Conservation (phyloP, 345 rosid species). For the Pseudoturritis turrita region DNA sequence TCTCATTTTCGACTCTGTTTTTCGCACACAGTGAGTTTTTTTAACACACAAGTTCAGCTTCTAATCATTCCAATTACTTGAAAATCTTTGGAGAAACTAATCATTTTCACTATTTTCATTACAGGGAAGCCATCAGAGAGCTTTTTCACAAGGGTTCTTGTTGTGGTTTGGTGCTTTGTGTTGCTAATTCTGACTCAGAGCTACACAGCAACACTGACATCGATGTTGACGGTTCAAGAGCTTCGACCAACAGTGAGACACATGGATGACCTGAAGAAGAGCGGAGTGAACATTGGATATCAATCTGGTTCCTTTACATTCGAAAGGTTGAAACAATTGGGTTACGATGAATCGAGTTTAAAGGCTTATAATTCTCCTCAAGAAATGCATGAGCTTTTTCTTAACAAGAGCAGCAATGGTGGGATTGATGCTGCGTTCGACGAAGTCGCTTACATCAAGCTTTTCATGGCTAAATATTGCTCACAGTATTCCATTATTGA, state of each 20-base stretch:
- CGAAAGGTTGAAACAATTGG: slow-evolving; percentile 32
- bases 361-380: slow-evolving; percentile 19
- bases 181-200: slow-evolving; percentile 64
- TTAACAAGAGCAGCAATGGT: slow-evolving; percentile 34
- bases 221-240: slow-evolving; percentile 56
- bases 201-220: slow-evolving; percentile 68
- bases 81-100: not conserved
- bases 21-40: slow-evolving; percentile 30
- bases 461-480: slow-evolving; percentile 36
- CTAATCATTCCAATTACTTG: not conserved
- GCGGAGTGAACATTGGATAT: slow-evolving; percentile 47
- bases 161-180: slow-evolving; percentile 66
- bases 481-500: slow-evolving; percentile 35
- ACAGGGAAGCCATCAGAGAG: slow-evolving; percentile 62
- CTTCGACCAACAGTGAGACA: slow-evolving; percentile 49
- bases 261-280: slow-evolving; percentile 37
- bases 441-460: slow-evolving; percentile 33
- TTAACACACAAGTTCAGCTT: not conserved
- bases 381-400: slow-evolving; percentile 39
- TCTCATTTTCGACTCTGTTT: slow-evolving; percentile 26
- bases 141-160: slow-evolving; percentile 47
- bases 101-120: not conserved
- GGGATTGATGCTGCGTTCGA: slow-evolving; percentile 47
- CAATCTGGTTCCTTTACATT: slow-evolving; percentile 37
- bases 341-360: slow-evolving; percentile 28